Evolutionary conservation across 495 filamentous ascomycete genomes (phyloP).

Genomic region (Oleoguttula mirabilis): DNA sequence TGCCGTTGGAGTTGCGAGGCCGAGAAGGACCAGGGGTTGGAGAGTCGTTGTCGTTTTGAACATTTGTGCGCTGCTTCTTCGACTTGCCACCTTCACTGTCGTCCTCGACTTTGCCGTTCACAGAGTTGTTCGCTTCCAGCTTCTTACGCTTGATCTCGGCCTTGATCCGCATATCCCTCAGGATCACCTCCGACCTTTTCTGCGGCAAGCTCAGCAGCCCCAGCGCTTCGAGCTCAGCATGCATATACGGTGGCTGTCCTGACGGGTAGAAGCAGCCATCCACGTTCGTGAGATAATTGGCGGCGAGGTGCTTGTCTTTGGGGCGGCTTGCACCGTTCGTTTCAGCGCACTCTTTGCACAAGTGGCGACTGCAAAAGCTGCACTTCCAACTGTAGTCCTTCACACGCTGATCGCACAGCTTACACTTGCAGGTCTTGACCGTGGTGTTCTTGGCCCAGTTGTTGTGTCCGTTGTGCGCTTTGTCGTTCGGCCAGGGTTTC

Average conservation of each 20-base stretch:
- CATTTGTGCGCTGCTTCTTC: too few relatives aligned
- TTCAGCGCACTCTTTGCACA: conserved; percentile 15
- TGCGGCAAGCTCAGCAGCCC: too few relatives aligned
- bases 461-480: conserved; percentile 3
- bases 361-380: conserved; percentile 3
- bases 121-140: neutral
- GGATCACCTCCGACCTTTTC: conserved; percentile 1
- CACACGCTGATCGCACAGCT: conserved; percentile 8
- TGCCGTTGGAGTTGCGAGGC: too few relatives aligned
- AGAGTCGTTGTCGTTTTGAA: too few relatives aligned
- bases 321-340: neutral
- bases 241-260: too few relatives aligned
- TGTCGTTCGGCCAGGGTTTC: too few relatives aligned
- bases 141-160: neutral
- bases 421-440: conserved; percentile 15
- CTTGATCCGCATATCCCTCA: neutral
- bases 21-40: too few relatives aligned
- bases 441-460: conserved; percentile 7
- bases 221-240: too few relatives aligned
- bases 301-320: neutral
- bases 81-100: neutral
- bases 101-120: too few relatives aligned
- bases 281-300: conserved; percentile 1
- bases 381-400: conserved; percentile 9
- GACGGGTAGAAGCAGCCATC: too few relatives aligned